Conservation (phyloP, 129 eudicot genomes). For the Ambrosia trifida region DNA sequence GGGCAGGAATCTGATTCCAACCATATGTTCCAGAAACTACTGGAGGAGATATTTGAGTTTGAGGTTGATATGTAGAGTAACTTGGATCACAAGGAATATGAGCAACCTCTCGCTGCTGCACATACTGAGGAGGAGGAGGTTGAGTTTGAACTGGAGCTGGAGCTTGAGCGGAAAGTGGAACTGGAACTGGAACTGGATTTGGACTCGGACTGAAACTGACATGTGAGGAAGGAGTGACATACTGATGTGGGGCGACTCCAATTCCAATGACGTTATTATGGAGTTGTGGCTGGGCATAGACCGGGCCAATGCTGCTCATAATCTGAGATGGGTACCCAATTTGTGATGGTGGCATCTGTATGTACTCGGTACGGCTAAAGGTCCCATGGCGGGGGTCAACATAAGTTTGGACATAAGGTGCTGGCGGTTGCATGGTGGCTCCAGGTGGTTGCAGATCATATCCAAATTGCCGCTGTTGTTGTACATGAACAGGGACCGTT, state of each 20-base stretch:
- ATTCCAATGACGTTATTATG: constrained; percentile 43
- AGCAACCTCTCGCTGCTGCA: constrained; percentile 55
- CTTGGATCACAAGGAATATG: constrained; percentile 53
- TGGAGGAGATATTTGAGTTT: constrained; percentile 49
- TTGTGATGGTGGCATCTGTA: constrained; percentile 58
- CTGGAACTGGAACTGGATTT: constrained; percentile 25
- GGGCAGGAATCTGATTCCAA: constrained; percentile 59
- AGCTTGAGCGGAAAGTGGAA: constrained; percentile 24
- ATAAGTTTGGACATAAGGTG: constrained; percentile 55
- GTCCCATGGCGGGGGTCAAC: constrained; percentile 67
- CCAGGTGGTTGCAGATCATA: constrained; percentile 53
- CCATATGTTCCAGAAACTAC: constrained; percentile 51
- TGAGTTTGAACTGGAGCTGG: constrained; percentile 24
- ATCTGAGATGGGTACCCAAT: constrained; percentile 65
- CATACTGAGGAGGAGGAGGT: constrained; percentile 31
- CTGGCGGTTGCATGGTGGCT: constrained; percentile 38
- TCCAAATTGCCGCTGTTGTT: constrained; percentile 40
- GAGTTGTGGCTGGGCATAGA: constrained; percentile 55
- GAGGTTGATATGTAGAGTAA: constrained; percentile 54
- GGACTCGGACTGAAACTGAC: constrained; percentile 45
- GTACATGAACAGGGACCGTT: constrained; percentile 45
- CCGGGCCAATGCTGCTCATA: constrained; percentile 47
- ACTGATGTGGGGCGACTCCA: constrained; percentile 52
- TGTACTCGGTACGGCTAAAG: constrained; percentile 47
- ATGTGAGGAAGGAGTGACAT: constrained; percentile 54